Base-by-base conservation (phyloP, 1,284 basidiomycete genomes). In the Cryptococcus sp. region DNA sequence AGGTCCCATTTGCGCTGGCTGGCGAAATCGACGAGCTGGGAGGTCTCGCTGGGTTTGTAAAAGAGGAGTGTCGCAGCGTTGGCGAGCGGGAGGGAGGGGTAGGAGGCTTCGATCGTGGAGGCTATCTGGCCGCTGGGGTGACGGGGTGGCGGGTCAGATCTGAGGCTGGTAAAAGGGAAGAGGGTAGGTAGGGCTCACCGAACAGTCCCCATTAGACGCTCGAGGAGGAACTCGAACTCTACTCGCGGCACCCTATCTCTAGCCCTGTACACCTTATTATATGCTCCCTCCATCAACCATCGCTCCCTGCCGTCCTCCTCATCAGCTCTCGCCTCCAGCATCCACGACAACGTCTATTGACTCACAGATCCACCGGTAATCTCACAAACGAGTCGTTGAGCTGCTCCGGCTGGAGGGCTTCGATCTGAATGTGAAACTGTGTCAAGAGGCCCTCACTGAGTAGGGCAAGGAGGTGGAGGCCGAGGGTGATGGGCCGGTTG, bases 251-350 rank as follows among this genome's bases (percentile, higher is more conserved):
- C 91, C 67, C 92, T 86, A 63, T 90, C 87, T 64, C 92, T 84
- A 43, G 94, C 92, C 64, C 89, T 86, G 91, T 95, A 99, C 3
- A 98, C 94, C 76, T 97, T 96, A 76, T 90, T 92, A 76, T 98
- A 99, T 69, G 88, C 89, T 38, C 95, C 95, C 76, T 98, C 96
- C 95, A 99, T 98, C 57, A 98, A 82, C 91, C 94, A 98, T 50
- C 91, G 82, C 76, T 99, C 96, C 57, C 71, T 73, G 35, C 3
- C 3, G 3, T 18, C 51, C 15, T 18, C 52, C 53, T 40, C 50
- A 47, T 37, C 35, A 40, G 35, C 39, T 44, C 4, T 33, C 33
- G 3, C 3, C 8, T 11, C 9, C 6, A 48, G 16, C 40, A 58
- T 8, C 35, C 8, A 54, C 42, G 1, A n/a, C 15, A 44, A 16